Conservation (phyloP, 176 grass and related monocot genomes). For the Stipa capillata region DNA sequence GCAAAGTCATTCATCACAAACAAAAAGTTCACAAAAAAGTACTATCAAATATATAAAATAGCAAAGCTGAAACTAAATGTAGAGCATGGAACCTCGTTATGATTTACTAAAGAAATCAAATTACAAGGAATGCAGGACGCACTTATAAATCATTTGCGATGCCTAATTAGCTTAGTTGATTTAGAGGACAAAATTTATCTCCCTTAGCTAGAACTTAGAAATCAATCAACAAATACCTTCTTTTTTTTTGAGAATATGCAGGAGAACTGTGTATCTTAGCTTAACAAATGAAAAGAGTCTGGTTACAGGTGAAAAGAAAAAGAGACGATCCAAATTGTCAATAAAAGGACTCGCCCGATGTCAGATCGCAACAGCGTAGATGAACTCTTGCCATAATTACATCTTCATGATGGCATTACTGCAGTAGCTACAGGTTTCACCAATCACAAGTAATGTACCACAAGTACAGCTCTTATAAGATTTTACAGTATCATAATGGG, state of each 20-base stretch:
- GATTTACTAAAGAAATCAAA: not conserved
- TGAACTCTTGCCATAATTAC: not conserved
- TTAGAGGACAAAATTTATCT: not conserved
- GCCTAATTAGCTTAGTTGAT: not conserved
- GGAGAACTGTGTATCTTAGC: not conserved
- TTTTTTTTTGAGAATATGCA: not conserved
- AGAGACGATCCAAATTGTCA: not conserved
- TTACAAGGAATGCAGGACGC: not conserved
- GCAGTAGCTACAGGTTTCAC: not conserved
- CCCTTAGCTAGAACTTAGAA: not conserved
- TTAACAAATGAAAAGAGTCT: not conserved
- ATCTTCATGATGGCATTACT: not conserved
- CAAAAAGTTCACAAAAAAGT: not conserved
- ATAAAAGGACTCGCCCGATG: not conserved
- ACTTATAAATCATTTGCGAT: not conserved
- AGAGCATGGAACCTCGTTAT: not conserved
- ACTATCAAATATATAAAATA: not conserved
- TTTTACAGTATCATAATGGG: not conserved
- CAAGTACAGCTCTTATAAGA: not conserved
- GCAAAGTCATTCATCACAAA: conserved; percentile 3
- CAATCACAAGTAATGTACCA: not conserved
- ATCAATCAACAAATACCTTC: not conserved
- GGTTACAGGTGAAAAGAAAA: not conserved
- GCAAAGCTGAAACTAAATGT: not conserved
- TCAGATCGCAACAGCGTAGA: not conserved